Conservation (phyloP, 179 eudicot species). For the Camellia oleifera region DNA sequence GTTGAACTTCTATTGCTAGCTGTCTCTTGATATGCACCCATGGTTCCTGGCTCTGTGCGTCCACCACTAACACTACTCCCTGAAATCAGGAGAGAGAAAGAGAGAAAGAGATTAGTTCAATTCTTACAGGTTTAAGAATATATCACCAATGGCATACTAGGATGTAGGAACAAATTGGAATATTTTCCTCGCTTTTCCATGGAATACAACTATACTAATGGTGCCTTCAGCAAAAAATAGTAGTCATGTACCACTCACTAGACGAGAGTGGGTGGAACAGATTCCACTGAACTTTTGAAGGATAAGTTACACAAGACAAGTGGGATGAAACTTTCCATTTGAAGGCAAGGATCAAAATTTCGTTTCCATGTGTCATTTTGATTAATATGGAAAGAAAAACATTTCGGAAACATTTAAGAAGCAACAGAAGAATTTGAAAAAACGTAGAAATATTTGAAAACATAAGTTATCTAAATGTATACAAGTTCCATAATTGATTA, state of each 20-base stretch:
- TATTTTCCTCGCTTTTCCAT: not conserved
- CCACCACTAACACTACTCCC: constrained; percentile 47
- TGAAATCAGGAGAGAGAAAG: constrained; percentile 22
- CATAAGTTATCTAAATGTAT: too few relatives aligned
- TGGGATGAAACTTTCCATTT: not conserved
- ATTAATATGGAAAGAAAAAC: too few relatives aligned
- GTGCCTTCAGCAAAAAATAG: not conserved
- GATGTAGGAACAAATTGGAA: not conserved
- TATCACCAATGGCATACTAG: not conserved
- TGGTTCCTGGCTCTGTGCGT: constrained; percentile 49
- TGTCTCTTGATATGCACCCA: constrained; percentile 50
- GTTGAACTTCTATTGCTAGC: constrained; percentile 43
- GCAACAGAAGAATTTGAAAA: too few relatives aligned
- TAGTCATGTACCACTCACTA: constrained; percentile 6
- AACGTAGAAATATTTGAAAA: too few relatives aligned
- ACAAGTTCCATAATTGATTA: too few relatives aligned
- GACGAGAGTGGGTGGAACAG: not conserved
- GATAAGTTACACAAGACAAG: not conserved
- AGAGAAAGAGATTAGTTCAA: constrained; percentile 8
- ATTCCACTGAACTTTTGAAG: constrained; percentile 1
- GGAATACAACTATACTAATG: not conserved
- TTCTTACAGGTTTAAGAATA: not conserved
- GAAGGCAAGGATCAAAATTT: not conserved
- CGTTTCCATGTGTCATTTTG: too few relatives aligned
- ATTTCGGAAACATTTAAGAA: too few relatives aligned